Evolutionary conservation across 805 yeast species (phyloP), one percentile per base, ranked within the genome.

Genomic region (Candida tibetensis): DNA sequence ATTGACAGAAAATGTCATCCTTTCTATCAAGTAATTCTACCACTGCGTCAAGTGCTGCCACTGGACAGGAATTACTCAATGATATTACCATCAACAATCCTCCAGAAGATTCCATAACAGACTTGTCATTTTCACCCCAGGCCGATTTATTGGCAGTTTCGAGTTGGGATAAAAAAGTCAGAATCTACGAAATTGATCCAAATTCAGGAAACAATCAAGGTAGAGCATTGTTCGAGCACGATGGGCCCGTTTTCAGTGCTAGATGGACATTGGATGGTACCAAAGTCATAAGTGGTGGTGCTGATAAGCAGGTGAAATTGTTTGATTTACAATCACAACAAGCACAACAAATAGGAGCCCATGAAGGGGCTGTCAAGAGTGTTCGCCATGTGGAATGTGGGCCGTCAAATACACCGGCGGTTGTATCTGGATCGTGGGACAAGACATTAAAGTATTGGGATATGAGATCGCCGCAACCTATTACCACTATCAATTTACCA

Each of bases 341-440:
- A 60, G 62, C 81, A 5, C 85, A 81, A 52, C 95, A 87, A 49
- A 74, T 93, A 32, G 98, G 97, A 8, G 74, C 73, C 4, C 98
- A 93, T 63, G 87, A 82, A 56, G 87, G 82, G 3, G 74, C 96
- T 0, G 95, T 93, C 3, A 77, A 74, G 39, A 59, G 76, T 10
- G 85, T 91, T 16, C 70, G 95, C 39, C 80, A 76, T 44, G 95
- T 87, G 8, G 82, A 82, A 44, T 83, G 90, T 56, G 95, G 95
- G 0, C 88, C 90, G n/a, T 70, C 81, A 6, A 85, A 85, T 51
- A 77, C 88, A 1, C 88, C 77, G 29, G 86, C 86, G 47, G 79
- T 91, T 18, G 97, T 89, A 3, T 79, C 90, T 30, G 96, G 95
- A 5, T 87, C 96, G 5, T 93, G 97, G 97, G 99, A 93, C 64